Percentiles rank a stretch among this genome's conserved stretches.
Conservation (phyloP, 345 rosid species). For the Aurinia saxatilis region DNA sequence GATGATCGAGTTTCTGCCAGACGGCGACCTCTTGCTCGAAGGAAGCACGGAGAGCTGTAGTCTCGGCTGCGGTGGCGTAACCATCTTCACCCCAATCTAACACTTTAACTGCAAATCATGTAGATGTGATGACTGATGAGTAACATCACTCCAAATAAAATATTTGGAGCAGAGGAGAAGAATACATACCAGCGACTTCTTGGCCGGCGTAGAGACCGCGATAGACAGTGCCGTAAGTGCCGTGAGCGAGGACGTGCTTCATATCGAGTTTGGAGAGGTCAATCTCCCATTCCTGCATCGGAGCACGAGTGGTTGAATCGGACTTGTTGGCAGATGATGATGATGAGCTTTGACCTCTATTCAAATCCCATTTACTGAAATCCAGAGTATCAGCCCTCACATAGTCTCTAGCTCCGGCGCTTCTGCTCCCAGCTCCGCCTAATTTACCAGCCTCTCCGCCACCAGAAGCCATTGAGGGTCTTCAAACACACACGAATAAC, state of each 20-base stretch:
- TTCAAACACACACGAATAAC: too few relatives aligned
- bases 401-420: slow-evolving; percentile 46
- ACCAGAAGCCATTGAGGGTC: slow-evolving; percentile 23
- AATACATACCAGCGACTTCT: slow-evolving; percentile 60
- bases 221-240: slow-evolving; percentile 70
- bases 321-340: slow-evolving; percentile 57
- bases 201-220: slow-evolving; percentile 68
- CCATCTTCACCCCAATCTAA: slow-evolving; percentile 90
- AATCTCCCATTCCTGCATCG: slow-evolving; percentile 78
- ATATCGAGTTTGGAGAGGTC: slow-evolving; percentile 61
- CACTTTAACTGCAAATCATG: slow-evolving; percentile 44
- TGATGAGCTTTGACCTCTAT: slow-evolving; percentile 56
- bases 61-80: slow-evolving; percentile 44
- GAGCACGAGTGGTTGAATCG: slow-evolving; percentile 23
- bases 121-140: too few relatives aligned
- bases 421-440: slow-evolving; percentile 37
- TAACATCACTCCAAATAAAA: too few relatives aligned
- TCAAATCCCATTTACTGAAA: slow-evolving; percentile 75
- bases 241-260: slow-evolving; percentile 55
- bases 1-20: slow-evolving; percentile 87
- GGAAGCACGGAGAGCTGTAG: slow-evolving; percentile 56
- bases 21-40: slow-evolving; percentile 84
- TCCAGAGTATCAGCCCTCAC: slow-evolving; percentile 73
- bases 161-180: not conserved
- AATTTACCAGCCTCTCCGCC: not conserved